Percentiles rank a stretch among this genome's conserved stretches.
These are phyloP conservation scores for Ceratocystiopsis minuta DNA, from an alignment of 2,329 filamentous ascomycete species.

Conservation along the genomic window DNA sequence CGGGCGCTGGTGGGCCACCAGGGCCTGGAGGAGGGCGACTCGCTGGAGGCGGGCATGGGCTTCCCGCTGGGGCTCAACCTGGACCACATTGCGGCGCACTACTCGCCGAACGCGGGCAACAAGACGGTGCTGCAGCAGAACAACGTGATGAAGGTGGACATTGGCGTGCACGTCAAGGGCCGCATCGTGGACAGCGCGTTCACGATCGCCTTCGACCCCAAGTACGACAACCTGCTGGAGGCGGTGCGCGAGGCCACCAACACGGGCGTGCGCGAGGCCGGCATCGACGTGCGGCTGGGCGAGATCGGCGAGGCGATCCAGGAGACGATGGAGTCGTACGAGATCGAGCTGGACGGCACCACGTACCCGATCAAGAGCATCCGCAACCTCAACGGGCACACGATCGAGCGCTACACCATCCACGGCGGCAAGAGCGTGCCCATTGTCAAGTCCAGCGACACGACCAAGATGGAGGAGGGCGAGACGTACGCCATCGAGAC, in stretches of 20 bases:
- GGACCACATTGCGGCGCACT: conserved; percentile 71
- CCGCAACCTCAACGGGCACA: conserved; percentile 76
- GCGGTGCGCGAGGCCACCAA: conserved; percentile 63
- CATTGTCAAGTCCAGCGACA: conserved; percentile 74
- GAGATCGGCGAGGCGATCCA: conserved; percentile 74
- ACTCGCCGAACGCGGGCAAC: conserved; percentile 69
- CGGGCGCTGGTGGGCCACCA: conserved; percentile 56
- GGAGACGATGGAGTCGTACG: conserved; percentile 85
- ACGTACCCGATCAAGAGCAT: conserved; percentile 71
- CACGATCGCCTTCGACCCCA: conserved; percentile 57
- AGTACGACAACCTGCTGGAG: conserved; percentile 55
- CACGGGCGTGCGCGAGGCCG: conserved; percentile 77
- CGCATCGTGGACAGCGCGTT: conserved; percentile 70
- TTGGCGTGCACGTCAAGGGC: conserved; percentile 65
- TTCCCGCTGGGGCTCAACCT: conserved; percentile 70
- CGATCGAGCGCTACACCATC: conserved; percentile 75
- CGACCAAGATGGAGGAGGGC: conserved; percentile 95
- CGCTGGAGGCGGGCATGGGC: conserved; percentile 58
- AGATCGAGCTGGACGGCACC: conserved; percentile 64
- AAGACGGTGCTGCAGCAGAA: conserved; percentile 52
- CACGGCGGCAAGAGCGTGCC: conserved; percentile 88
- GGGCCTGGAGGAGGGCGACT: conserved; percentile 60
- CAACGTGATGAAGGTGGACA: conserved; percentile 71
- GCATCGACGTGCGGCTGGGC: conserved; percentile 77
- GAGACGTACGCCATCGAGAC: conserved; percentile 94